Evolutionary conservation across 2,329 filamentous ascomycete genomes (phyloP), one percentile per base, ranked within the genome.

Genomic region (Penicillium sp.): DNA sequence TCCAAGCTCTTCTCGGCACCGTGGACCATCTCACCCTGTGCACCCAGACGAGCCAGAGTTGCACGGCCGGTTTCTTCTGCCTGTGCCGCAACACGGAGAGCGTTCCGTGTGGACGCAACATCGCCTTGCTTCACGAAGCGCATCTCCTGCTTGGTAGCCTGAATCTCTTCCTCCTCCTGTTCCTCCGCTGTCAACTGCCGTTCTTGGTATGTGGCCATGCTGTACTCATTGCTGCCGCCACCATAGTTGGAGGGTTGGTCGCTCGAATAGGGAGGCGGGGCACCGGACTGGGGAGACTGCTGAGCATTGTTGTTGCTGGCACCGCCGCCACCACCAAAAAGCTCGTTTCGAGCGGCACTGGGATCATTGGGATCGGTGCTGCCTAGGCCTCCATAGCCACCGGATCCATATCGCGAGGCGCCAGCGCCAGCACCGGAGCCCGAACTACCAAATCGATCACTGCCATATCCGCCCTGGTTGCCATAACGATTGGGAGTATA

Each of bases 1-100:
- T 96, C 91, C 53, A 97, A 81, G 66, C 93, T 91, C 73, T 85
- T 85, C 72, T 96, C 90, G 0, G 89, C 90, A 67, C 92, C 91
- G 70, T 92, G 85, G 51, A 96, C 82, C 14, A 88, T 83, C 69
- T 96, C 91, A 55, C 88, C 89, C 72, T 96, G 92, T 13, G 83
- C 85, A 49, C 87, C 89, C 11, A 96, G 83, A 52, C 88, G 82
- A 34, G 85, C 87, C 33, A 93, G 80, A 0, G 89, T 92, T 47
- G 85, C 83, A 21, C 87, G 83, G 42, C 89, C 90, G 33, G 84
- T 87, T 63, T 90, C 86, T 65, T 91, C 84, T 9, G 86, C 84
- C 72, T 89, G 83, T 44, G 86, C 82, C 24, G 87, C 87, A 51
- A 87, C 82, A 8, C 83, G 81, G 39, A 90, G 77, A 13, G 88